A percentile compares a stretch with the other conserved stretches of the same genome.
These are phyloP conservation scores for Lotmaria passim DNA, from an alignment of 208 protist species.

Conservation along the genomic window DNA sequence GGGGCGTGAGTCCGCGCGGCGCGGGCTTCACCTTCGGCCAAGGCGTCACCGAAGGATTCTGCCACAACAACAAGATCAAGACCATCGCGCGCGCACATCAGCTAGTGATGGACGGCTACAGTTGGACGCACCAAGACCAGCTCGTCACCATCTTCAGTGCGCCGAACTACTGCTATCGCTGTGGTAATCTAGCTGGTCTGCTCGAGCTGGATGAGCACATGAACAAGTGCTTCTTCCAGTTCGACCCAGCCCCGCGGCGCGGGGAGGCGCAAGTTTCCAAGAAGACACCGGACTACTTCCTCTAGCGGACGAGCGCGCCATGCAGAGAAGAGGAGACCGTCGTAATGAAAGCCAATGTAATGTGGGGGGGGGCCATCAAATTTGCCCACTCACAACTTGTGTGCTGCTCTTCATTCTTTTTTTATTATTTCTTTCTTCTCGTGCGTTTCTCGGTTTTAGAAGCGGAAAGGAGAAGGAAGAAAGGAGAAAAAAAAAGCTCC, in stretches of 20 bases:
- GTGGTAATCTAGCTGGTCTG: conserved; percentile 96
- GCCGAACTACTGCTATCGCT: conserved; percentile 99
- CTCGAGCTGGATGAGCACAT: conserved; percentile 99
- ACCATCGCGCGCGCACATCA: conserved; percentile 97
- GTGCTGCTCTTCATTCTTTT: too few species aligned
- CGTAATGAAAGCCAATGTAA: neutral
- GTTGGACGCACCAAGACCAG: conserved; percentile 97
- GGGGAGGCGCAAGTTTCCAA: conserved; percentile 98
- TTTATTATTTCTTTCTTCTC: too few species aligned
- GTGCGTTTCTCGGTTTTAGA: too few species aligned
- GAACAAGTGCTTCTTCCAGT: conserved; percentile 99
- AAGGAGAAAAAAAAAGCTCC: too few species aligned
- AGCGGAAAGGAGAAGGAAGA: too few species aligned
- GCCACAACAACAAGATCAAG: conserved; percentile 98
- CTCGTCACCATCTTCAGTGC: conserved; percentile 99
- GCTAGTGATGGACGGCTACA: conserved; percentile 98
- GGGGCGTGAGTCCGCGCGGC: conserved; percentile 97
- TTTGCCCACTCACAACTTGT: too few species aligned
- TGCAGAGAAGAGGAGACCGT: neutral
- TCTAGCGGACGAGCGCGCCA: conserved; percentile 58
- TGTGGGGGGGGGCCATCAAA: neutral
- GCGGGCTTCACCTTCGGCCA: conserved; percentile 98
- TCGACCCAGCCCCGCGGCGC: conserved; percentile 97
- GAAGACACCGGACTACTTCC: conserved; percentile 98
- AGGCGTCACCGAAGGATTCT: conserved; percentile 98